phyloP scores from a whole-genome alignment of 164 flowering plant genomes.

The Kalanchoe fedtschenkoi region DNA sequence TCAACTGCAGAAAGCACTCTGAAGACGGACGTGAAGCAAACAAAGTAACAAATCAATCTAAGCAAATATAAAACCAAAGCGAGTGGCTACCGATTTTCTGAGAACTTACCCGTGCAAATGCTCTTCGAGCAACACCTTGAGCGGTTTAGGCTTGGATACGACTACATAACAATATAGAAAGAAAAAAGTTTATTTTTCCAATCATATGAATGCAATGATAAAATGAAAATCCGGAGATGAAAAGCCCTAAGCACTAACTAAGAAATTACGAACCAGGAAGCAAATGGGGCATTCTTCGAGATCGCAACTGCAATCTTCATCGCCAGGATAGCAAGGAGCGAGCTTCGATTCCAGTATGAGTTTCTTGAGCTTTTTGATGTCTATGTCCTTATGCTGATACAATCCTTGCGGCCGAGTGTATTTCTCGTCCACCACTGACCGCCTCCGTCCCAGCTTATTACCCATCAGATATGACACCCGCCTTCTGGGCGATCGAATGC shows the following conservation, averaged over 20 bases:
- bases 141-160: slow-evolving; percentile 92
- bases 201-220: no score
- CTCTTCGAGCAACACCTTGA: slow-evolving; percentile 96
- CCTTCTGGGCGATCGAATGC: neutral
- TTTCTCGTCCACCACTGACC: slow-evolving; percentile 83
- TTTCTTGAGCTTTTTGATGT: slow-evolving; percentile 88
- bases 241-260: neutral
- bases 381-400: slow-evolving; percentile 75
- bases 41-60: neutral
- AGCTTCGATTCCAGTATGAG: slow-evolving; percentile 87
- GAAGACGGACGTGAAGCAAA: slow-evolving; percentile 1
- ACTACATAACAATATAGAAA: slow-evolving; percentile 27
- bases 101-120: slow-evolving; percentile 82
- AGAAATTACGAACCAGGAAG: slow-evolving; percentile 62
- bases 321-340: slow-evolving; percentile 95
- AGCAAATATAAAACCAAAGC: neutral
- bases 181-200: neutral
- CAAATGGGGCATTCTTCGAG: slow-evolving; percentile 97
- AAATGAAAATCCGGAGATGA: neutral
- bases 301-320: slow-evolving; percentile 53
- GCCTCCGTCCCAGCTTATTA: slow-evolving; percentile 72
- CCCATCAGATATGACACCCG: slow-evolving; percentile 43
- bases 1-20: slow-evolving; percentile 99
- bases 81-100: neutral
- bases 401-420: slow-evolving; percentile 87